Percentiles rank a stretch among this genome's conserved stretches.
Conservation (phyloP, 2,329 filamentous ascomycete genomes). For the Fusarium euwallaceae region DNA sequence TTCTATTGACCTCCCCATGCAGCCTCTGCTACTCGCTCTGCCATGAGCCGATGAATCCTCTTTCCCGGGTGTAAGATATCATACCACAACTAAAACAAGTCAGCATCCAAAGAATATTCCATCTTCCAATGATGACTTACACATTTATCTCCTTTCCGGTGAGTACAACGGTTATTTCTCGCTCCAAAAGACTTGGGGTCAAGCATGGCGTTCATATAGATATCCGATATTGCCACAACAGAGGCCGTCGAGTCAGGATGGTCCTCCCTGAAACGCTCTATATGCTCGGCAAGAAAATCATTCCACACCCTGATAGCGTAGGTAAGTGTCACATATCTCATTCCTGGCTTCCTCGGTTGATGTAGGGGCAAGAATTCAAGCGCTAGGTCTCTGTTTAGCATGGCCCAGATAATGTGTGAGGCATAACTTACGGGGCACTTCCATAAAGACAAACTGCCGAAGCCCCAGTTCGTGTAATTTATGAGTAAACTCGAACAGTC, state of each 20-base stretch:
- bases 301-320: conserved; percentile 1
- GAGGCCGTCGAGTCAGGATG: background rate
- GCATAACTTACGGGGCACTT: conserved; percentile 3
- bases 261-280: background rate
- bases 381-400: background rate
- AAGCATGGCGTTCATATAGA: background rate
- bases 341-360: background rate
- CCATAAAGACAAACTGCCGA: background rate
- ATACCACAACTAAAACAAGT: conserved; percentile 1
- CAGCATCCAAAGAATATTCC: background rate
- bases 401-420: background rate
- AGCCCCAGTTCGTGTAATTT: background rate
- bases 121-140: background rate
- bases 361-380: background rate
- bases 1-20: background rate
- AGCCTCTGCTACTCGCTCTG: background rate
- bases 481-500: background rate
- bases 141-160: background rate
- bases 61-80: conserved; percentile 7
- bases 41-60: conserved; percentile 2
- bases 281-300: background rate
- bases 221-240: background rate
- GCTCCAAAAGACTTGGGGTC: background rate
- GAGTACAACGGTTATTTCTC: background rate
- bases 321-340: background rate